phyloP scores from a whole-genome alignment of 106 monocot genomes.

The Allium fistulosum region DNA sequence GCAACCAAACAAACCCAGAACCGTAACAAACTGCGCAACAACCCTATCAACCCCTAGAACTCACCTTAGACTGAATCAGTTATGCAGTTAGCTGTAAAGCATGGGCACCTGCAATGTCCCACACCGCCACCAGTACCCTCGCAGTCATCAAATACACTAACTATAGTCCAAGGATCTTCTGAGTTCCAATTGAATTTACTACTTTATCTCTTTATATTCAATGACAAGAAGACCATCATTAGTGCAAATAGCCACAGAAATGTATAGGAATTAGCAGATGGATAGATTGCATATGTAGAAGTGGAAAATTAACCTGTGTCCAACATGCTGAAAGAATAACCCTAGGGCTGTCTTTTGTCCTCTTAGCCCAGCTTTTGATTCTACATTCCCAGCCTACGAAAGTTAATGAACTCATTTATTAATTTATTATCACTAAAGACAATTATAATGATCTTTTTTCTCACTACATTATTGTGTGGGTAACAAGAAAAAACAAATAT shows the following conservation, averaged over 20 bases:
- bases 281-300: too few species aligned
- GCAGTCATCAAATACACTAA: conserved; percentile 88
- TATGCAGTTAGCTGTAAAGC: too few species aligned
- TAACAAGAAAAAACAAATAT: too few species aligned
- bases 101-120: conserved; percentile 77
- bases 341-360: conserved; percentile 6
- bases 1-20: too few species aligned
- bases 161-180: conserved; percentile 82
- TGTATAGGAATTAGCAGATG: too few species aligned
- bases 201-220: conserved; percentile 70
- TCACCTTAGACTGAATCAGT: too few species aligned
- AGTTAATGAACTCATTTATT: not conserved
- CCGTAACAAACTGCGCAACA: too few species aligned
- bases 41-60: too few species aligned
- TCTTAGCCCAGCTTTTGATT: conserved; percentile 10
- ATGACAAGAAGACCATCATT: not conserved
- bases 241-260: not conserved
- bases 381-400: conserved; percentile 13
- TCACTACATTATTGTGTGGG: too few species aligned
- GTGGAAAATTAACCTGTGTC: conserved; percentile 13
- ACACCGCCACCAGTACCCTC: conserved; percentile 86
- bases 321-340: conserved; percentile 28
- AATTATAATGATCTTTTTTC: too few species aligned
- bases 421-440: too few species aligned
- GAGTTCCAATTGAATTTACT: conserved; percentile 86